Percentiles rank a stretch among this genome's conserved stretches.
Evolutionary conservation across 1,139 yeast species (phyloP).

Genomic region (Nakaseomyces sp.): DNA sequence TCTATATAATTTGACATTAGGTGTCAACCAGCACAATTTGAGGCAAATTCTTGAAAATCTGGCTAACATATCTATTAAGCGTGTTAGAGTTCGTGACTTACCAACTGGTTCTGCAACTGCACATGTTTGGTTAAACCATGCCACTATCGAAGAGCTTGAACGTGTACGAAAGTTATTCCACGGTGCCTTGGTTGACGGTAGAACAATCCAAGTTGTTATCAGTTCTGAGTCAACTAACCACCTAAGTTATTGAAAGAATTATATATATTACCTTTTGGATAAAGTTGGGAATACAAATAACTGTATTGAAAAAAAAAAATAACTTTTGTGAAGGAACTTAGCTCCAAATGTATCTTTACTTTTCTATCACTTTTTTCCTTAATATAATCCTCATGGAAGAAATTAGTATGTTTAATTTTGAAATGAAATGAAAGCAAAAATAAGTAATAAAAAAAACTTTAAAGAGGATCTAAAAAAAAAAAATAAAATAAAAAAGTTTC

Average conservation of each 20-base stretch:
- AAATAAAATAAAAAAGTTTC: too few species aligned
- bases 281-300: too few species aligned
- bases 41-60: conserved; percentile 19
- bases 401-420: too few species aligned
- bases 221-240: conserved; percentile 9
- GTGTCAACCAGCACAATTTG: conserved; percentile 21
- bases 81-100: conserved; percentile 22
- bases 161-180: conserved; percentile 21
- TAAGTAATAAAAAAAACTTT: too few species aligned
- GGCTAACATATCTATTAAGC: conserved; percentile 15
- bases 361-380: too few species aligned
- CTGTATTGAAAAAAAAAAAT: neutral
- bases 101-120: conserved; percentile 29
- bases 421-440: too few species aligned
- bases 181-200: conserved; percentile 27
- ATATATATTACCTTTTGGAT: neutral
- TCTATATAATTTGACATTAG: conserved; percentile 24
- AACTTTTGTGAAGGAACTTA: too few species aligned
- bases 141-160: conserved; percentile 16
- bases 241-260: conserved; percentile 6
- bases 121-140: conserved; percentile 19
- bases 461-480: too few species aligned
- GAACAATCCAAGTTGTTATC: conserved; percentile 16
- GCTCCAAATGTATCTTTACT: too few species aligned
- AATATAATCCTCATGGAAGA: too few species aligned